Evolutionary conservation across 2,329 filamentous ascomycete species (phyloP), one percentile per base, ranked within the genome.

Genomic region (Tolypocladium tropicale): DNA sequence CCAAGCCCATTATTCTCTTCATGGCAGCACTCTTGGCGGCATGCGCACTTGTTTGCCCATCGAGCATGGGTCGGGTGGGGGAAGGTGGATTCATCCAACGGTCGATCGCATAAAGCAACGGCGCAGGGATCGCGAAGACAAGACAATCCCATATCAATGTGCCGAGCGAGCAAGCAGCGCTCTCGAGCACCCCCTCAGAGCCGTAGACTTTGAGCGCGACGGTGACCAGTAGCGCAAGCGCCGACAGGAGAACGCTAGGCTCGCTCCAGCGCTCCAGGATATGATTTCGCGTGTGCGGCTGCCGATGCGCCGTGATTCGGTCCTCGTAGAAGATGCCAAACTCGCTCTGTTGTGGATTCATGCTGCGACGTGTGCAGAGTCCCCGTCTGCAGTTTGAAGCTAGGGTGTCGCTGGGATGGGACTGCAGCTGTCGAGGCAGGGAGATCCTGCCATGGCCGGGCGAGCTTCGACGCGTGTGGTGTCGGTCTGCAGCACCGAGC

Each of bases 11-110:
- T 34, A 90, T 76, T 58, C 82, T 79, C 62, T 79, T 77, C 72
- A 90, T 78, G 11, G 79, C 77, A 61, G 85, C 79, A 66, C 82
- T 84, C 70, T 90, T 91, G 30, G 79, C 78, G 18, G 76, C 76
- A 73, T 79, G 74, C 46, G 70, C 77, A 61, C 65, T 73, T 57
- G 68, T 70, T 55, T 63, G 71, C 58, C 64, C 67, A 66, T 67
- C 66, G 61, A 59, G 71, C 70, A 67, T 73, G 41, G 72, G 67
- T 54, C 64, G 64, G 12, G 75, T 70, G 50, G 75, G 67, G 18
- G 74, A 70, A 57, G 72, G 75, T 59, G 74, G 77, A 65, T 74
- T 76, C 59, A 80, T 76, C 77, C 74, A 83, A 68, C 69, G 65
- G 66, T 85, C 80, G 61, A 85, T 59, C 54, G 78, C 72, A 70